Evolutionary conservation across 2,329 filamentous ascomycete genomes (phyloP), one percentile per base, ranked within the genome.

Genomic region (Penicillium hordei): DNA sequence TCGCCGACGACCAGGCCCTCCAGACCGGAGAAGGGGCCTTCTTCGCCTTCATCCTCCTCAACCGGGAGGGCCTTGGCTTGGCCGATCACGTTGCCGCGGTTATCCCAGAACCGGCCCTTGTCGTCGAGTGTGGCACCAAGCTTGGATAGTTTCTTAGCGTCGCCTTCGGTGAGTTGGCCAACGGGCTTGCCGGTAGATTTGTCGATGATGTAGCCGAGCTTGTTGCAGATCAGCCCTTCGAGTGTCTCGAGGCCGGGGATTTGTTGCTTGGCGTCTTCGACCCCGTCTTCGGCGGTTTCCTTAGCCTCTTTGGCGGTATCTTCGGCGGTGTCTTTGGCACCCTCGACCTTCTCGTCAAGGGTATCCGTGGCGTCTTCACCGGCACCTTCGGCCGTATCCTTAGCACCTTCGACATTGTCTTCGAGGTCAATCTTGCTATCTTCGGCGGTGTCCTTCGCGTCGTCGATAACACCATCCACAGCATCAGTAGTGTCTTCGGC

Each of bases 101-200:
- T 84, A 69, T 87, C 85, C 67, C 87, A 79, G 55, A 88, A 83
- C 66, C 88, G 86, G 21, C 86, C 86, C 72, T 86, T 79, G 58
- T 81, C 81, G 62, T 88, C 86, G 25, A 75, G 70, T 17, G 66
- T 64, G 21, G 63, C 67, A 10, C 76, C 76, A 21, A 73, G 61
- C 46, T 73, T 74, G 46, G 74, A 66, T 64, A 86, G 77, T 72
- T 87, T 88, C 76, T 86, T 87, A 58, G 86, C 81, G 19, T 86
- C 83, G 61, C 86, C 87, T 60, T 87, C 83, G 15, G 81, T 72
- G 13, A 87, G 72, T 52, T 88, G 82, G 42, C 87, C 86, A 44
- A 82, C 70, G 1, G 81, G 75, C 44, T 79, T 81, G 38, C 80
- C 78, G 10, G 76, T 68, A 1, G 65, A 29, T 9, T 63, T 62